Base-by-base conservation (phyloP, 1,284 basidiomycete species). In the Cryptococcus depauperatus region DNA sequence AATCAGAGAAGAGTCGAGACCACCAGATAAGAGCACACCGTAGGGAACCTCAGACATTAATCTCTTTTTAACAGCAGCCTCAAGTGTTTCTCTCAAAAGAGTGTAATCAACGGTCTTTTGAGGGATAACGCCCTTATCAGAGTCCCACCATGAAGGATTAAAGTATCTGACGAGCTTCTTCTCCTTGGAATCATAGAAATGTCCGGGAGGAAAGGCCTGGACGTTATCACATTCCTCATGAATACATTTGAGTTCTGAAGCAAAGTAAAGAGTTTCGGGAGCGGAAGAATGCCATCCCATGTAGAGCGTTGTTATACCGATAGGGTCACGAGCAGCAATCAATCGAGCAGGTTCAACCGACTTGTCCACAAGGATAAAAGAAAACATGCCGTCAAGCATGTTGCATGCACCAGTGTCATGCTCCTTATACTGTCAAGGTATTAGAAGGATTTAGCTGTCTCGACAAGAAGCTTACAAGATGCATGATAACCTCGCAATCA, bases 41-140 rank as follows among this genome's bases (percentile, higher is more conserved):
- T 96, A 99, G 10, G 95, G 95, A 2, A 98, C 95, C 72, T 99
- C 95, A 44, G 87, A 90, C 95, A 99, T 99, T 46, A 99, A 75
- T 45, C 95, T 79, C 74, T 98, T 99, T 61, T 83, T 80, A 35
- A 98, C 95, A 10, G 95, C 89, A 43, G 78, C 83, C 73, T 98
- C 95, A 29, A 99, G 78, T 0, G 83, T 77, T 68, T 87, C 82
- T 37, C 91, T 79, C 34, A 96, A 71, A 28, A 79, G 68, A 16
- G 76, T 83, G 48, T 86, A 74, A 69, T 98, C 82, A 16, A 77
- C 79, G 5, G 79, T 64, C 39, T 74, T 78, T 47, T 79, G 79
- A 28, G 91, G 87, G 39, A 82, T 76, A 16, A 69, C 66, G 19
- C 73, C 68, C 38, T 77, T 75, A 46, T 84, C 82, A 37, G 76